Conservation (phyloP, 2,329 filamentous ascomycete species). For the Esteya vermicola region DNA sequence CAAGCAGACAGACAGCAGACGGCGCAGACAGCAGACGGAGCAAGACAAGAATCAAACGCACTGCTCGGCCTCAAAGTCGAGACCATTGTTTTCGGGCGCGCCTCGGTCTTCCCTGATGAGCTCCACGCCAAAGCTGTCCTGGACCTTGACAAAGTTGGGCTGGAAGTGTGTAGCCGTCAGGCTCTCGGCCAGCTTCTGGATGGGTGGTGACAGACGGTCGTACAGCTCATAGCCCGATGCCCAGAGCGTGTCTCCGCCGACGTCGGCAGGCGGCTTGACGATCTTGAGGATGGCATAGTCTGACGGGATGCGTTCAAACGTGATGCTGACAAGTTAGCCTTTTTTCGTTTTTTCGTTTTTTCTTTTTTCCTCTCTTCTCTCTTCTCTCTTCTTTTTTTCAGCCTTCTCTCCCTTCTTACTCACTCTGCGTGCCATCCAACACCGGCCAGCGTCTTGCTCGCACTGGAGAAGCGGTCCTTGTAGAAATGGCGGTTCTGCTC, state of each 20-base stretch:
- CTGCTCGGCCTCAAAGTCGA: conserved; percentile 18
- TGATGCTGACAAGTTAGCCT: conserved; percentile 17
- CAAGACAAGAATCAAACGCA: conserved; percentile 14
- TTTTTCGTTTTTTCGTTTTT: too few relatives aligned
- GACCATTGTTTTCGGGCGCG: conserved; percentile 14
- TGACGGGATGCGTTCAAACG: conserved; percentile 29
- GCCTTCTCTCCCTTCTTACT: too few relatives aligned
- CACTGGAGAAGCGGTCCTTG: conserved; percentile 16
- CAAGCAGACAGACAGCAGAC: too few relatives aligned
- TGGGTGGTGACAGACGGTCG: conserved; percentile 18
- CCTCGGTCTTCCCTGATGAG: conserved; percentile 16
- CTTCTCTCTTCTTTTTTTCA: too few relatives aligned
- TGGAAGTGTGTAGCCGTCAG: conserved; percentile 18
- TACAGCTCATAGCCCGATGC: conserved; percentile 26
- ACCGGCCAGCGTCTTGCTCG: conserved; percentile 16
- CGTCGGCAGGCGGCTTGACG: conserved; percentile 24
- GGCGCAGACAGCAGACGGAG: conserved; percentile 13
- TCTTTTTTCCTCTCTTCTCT: too few relatives aligned
- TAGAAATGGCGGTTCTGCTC: conserved; percentile 24
- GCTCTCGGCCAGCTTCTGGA: conserved; percentile 14
- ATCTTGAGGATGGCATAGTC: conserved; percentile 32
- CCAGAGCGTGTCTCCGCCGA: conserved; percentile 27
- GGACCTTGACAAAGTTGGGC: conserved; percentile 16
- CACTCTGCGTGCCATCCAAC: conserved; percentile 30
- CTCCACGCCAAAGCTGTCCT: conserved; percentile 22